Percentiles rank a stretch among this genome's conserved stretches.
These are phyloP conservation scores for Hyphodiscus hymeniophilus DNA, from an alignment of 495 filamentous ascomycete genomes.

Conservation along the genomic window DNA sequence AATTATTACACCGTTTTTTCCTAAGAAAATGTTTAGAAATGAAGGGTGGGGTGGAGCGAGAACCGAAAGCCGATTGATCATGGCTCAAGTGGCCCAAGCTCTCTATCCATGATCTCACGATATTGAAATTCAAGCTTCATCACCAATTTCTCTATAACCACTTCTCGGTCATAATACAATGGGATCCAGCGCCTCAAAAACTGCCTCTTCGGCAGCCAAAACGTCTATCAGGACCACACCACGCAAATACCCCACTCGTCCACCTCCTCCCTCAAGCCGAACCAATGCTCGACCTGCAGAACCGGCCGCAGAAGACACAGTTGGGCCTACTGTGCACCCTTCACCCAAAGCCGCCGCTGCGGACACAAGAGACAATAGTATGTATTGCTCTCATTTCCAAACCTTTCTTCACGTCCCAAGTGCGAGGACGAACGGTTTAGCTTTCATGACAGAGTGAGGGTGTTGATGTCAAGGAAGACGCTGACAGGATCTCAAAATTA, in stretches of 20 bases:
- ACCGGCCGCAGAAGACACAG: constrained; percentile 9
- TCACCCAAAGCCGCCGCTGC: not conserved
- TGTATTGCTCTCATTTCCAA: too few relatives aligned
- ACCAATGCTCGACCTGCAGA: constrained; percentile 16
- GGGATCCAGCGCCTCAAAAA: constrained; percentile 59
- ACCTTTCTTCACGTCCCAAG: too few relatives aligned
- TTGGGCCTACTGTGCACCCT: constrained; percentile 29
- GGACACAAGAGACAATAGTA: not conserved
- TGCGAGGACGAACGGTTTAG: too few relatives aligned
- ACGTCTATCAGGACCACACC: constrained; percentile 30
- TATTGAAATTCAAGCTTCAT: too few relatives aligned
- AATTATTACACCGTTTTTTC: too few relatives aligned
- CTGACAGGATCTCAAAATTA: constrained; percentile 14
- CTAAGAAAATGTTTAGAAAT: too few relatives aligned
- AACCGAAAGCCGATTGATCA: constrained; percentile 11
- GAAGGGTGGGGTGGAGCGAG: too few relatives aligned
- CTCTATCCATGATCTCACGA: too few relatives aligned
- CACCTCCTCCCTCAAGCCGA: constrained; percentile 15
- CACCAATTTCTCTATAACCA: too few relatives aligned
- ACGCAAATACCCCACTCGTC: constrained; percentile 23
- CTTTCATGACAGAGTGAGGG: too few relatives aligned
- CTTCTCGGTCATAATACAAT: constrained; percentile 27
- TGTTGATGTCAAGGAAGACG: too few relatives aligned
- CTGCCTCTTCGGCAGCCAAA: constrained; percentile 46
- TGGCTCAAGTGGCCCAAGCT: too few relatives aligned